These are phyloP conservation scores for Fusarium sulawesiense DNA, from an alignment of 2,329 filamentous ascomycete species.

Conservation along the genomic window DNA sequence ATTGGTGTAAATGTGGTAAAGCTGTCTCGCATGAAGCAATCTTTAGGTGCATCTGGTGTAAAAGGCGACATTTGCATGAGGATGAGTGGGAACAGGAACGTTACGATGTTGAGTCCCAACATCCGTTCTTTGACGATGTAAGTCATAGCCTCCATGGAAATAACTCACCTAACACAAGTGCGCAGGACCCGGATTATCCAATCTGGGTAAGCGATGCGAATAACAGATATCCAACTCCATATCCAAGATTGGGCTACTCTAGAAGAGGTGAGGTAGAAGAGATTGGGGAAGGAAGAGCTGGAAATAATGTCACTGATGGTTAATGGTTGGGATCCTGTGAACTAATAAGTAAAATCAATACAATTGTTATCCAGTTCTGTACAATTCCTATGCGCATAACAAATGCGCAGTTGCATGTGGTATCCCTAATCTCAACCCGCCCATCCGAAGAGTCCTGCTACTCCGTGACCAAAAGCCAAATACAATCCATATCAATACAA, in stretches of 20 bases:
- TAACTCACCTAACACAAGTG: fast-evolving
- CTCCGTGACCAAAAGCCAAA: not conserved
- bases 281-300: fast-evolving
- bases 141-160: fast-evolving
- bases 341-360: no score
- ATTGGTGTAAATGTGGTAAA: constrained; percentile 32
- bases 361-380: not conserved
- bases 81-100: constrained; percentile 12
- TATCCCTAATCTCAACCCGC: not conserved
- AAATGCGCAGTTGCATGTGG: not conserved
- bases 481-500: not conserved
- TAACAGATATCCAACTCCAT: constrained; percentile 15
- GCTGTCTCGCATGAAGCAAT: not conserved
- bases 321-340: no score
- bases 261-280: not conserved
- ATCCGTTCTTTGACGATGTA: constrained; percentile 35
- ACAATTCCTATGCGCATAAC: not conserved
- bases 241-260: constrained; percentile 9
- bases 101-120: not conserved
- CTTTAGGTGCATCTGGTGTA: constrained; percentile 32
- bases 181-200: constrained; percentile 21
- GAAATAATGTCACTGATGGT: not conserved
- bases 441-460: not conserved
- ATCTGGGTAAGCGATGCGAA: constrained; percentile 11
- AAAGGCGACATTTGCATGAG: constrained; percentile 23